phyloP scores from a whole-genome alignment of 2,329 filamentous ascomycete species.

The Alternaria tenuissima region DNA sequence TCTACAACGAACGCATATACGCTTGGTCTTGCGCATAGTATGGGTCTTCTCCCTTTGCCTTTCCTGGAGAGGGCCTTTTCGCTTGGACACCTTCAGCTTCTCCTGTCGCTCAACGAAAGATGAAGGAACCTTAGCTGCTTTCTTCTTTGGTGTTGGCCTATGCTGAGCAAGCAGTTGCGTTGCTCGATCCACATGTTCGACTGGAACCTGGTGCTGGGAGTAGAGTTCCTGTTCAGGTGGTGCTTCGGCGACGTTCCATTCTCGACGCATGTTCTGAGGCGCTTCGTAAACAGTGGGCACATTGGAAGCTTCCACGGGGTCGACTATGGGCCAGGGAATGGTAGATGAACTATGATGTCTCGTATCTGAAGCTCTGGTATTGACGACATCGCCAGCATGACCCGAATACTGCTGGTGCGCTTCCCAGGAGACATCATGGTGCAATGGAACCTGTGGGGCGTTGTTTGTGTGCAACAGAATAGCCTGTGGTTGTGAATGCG shows the following conservation, averaged over 20 bases:
- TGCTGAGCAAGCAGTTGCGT: slow-evolving; percentile 18
- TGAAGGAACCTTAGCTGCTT: slow-evolving; percentile 41
- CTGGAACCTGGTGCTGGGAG: slow-evolving; percentile 17
- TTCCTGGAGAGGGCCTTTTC: slow-evolving; percentile 40
- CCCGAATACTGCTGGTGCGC: slow-evolving; percentile 24
- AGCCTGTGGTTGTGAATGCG: slow-evolving; percentile 28
- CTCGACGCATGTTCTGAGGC: slow-evolving; percentile 22
- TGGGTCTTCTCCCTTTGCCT: slow-evolving; percentile 43
- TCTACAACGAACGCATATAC: slow-evolving; percentile 46
- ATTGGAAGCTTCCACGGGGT: slow-evolving; percentile 14
- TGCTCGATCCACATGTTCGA: slow-evolving; percentile 16
- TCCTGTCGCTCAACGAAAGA: slow-evolving; percentile 44
- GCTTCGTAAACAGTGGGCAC: slow-evolving; percentile 27
- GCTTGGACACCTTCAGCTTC: slow-evolving; percentile 45
- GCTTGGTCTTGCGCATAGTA: slow-evolving; percentile 45
- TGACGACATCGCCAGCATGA: slow-evolving; percentile 24
- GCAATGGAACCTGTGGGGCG: slow-evolving; percentile 25
- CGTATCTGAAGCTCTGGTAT: slow-evolving; percentile 17
- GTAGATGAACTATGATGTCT: slow-evolving; percentile 21
- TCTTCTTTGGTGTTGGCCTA: slow-evolving; percentile 32
- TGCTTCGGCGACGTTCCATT: slow-evolving; percentile 27
- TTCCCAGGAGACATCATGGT: slow-evolving; percentile 28
- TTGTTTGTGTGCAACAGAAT: slow-evolving; percentile 25
- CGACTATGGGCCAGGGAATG: slow-evolving; percentile 28
- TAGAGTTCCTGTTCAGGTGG: slow-evolving; percentile 24